A percentile compares a stretch with the other conserved stretches of the same genome.
Evolutionary conservation across 805 yeast genomes (phyloP).

Genomic region (Ogataea trehalophila): DNA sequence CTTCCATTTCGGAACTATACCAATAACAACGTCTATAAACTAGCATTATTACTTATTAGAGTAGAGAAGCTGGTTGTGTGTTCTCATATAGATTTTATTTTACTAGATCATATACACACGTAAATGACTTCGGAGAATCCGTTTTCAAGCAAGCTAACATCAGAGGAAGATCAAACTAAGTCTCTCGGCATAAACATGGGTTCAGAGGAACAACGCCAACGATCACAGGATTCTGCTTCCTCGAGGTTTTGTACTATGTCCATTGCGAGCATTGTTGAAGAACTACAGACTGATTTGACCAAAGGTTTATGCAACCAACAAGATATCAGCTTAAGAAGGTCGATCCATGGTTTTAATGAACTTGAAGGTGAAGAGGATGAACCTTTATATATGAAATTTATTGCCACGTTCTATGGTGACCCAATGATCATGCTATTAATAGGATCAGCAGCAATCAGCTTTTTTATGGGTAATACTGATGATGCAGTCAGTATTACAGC

Average conservation of each 20-base stretch:
- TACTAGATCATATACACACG: neutral
- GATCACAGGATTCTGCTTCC: slow-evolving; percentile 33
- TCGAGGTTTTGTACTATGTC: slow-evolving; percentile 56
- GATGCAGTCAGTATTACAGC: slow-evolving; percentile 92
- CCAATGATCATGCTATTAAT: slow-evolving; percentile 84
- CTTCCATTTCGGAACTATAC: no score
- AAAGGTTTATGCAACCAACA: slow-evolving; percentile 64
- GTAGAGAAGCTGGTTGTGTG: neutral
- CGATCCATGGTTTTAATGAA: slow-evolving; percentile 78
- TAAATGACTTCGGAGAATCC: slow-evolving; percentile 20
- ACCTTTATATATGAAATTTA: slow-evolving; percentile 61
- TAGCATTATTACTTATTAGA: no score
- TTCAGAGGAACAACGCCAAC: neutral
- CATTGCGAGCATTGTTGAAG: slow-evolving; percentile 58
- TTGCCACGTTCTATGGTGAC: slow-evolving; percentile 80
- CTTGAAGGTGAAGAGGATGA: slow-evolving; percentile 75
- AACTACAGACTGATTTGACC: slow-evolving; percentile 54
- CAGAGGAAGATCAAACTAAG: neutral
- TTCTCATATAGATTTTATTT: neutral
- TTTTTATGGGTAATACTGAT: slow-evolving; percentile 92
- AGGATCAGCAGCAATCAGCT: slow-evolving; percentile 83
- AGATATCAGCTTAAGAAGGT: slow-evolving; percentile 68
- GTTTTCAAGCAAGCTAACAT: slow-evolving; percentile 15
- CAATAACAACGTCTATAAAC: no score
- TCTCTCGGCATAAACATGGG: neutral